phyloP scores from a whole-genome alignment of 1,284 basidiomycete genomes.

The Ganoderma boninense region DNA sequence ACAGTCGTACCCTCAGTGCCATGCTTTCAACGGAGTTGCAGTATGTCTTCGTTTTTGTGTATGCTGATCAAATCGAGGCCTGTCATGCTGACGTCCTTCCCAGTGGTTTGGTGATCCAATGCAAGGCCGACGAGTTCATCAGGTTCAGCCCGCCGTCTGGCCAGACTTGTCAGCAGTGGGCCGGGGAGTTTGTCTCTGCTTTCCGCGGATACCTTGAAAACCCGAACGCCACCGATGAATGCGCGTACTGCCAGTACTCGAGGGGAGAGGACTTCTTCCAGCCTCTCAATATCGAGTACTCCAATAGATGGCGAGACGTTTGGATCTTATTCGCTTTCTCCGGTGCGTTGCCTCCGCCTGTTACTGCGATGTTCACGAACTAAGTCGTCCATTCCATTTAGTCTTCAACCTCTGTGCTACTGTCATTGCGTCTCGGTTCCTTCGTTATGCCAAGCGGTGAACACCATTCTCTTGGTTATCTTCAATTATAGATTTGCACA shows the following conservation, averaged over 20 bases:
- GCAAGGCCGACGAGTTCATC: slow-evolving; percentile 73
- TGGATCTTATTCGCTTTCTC: slow-evolving; percentile 76
- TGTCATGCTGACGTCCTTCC: slow-evolving; percentile 21
- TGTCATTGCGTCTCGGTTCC: slow-evolving; percentile 74
- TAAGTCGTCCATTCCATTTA: slow-evolving; percentile 25
- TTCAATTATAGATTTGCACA: neutral
- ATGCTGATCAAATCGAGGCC: neutral
- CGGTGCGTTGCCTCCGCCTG: slow-evolving; percentile 44
- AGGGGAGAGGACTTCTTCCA: slow-evolving; percentile 77
- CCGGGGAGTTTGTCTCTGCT: slow-evolving; percentile 65
- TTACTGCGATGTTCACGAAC: neutral
- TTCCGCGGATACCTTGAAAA: slow-evolving; percentile 87
- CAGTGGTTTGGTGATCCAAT: slow-evolving; percentile 73
- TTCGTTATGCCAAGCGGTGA: slow-evolving; percentile 75
- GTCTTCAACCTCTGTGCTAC: slow-evolving; percentile 81
- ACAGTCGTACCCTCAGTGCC: slow-evolving; percentile 76
- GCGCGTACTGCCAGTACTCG: slow-evolving; percentile 79
- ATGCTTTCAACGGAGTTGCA: slow-evolving; percentile 86
- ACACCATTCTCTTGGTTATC: neutral
- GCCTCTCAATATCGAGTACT: slow-evolving; percentile 75
- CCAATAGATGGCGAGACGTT: slow-evolving; percentile 75
- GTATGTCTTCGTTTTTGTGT: slow-evolving; percentile 46
- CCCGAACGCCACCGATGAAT: slow-evolving; percentile 62
- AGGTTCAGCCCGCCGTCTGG: slow-evolving; percentile 76
- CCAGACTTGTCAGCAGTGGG: slow-evolving; percentile 81